phyloP scores from a whole-genome alignment of 345 rosid species.

The Dovyalis caffra region DNA sequence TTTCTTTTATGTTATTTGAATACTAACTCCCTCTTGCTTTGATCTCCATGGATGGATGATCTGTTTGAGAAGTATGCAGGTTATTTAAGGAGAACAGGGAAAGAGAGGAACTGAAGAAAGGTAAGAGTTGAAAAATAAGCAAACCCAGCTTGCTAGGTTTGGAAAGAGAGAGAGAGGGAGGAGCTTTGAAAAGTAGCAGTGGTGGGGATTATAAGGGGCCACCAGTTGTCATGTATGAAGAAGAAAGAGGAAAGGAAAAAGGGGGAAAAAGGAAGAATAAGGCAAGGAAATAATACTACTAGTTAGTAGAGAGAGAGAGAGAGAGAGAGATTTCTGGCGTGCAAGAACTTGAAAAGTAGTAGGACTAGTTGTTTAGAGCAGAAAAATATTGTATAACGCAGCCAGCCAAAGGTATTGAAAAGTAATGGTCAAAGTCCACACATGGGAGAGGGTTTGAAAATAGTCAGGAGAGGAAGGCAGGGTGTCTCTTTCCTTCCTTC shows the following conservation, averaged over 20 bases:
- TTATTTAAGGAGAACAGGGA: not conserved
- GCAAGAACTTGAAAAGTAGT: not conserved
- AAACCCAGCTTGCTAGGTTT: not conserved
- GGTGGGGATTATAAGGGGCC: not conserved
- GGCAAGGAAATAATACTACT: not conserved
- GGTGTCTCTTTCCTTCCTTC: not conserved
- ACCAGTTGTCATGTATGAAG: not conserved
- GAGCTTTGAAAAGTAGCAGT: constrained; percentile 10
- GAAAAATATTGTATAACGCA: not conserved
- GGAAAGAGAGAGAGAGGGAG: not conserved
- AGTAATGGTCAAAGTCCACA: constrained; percentile 58
- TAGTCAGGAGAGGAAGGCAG: constrained; percentile 50
- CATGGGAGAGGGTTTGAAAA: constrained; percentile 34
- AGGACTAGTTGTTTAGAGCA: not conserved
- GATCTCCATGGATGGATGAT: not conserved
- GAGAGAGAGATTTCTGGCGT: not conserved
- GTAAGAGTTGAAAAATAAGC: constrained; percentile 10
- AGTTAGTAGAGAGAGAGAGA: not conserved
- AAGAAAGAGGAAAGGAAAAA: not conserved
- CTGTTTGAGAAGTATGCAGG: not conserved
- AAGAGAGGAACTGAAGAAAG: not conserved
- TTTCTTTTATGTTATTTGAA: constrained; percentile 4
- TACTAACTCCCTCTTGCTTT: not conserved
- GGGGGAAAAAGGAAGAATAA: no score
- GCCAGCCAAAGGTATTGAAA: constrained; percentile 38